Base-by-base conservation (phyloP, 768 basidiomycete species). In the Boletus vermiculosoides region DNA sequence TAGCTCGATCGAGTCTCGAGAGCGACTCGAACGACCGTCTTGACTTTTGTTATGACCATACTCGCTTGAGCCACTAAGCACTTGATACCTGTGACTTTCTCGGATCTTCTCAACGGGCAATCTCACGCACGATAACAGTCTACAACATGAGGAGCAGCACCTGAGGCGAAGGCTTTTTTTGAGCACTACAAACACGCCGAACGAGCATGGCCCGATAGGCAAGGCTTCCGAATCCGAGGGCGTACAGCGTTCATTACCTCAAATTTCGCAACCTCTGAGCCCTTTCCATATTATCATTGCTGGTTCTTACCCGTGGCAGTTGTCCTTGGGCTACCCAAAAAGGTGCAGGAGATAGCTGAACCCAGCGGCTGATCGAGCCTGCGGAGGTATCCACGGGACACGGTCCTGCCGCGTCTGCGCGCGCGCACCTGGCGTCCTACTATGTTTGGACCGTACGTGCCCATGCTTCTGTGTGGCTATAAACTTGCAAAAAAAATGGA, bases 391-490 rank as follows among this genome's bases (percentile, higher is more conserved):
- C 50, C 39, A 18, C 54, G 52, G 52, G 52, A 37, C 55, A 42
- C 36, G 56, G 67, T 55, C 67, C 53, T 61, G 67, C 64, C 59
- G 41, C 61, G 59, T 46, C 40, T 61, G 45, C 56, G 53, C 59
- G 56, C 55, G 56, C 58, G 54, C 54, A 62, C 65, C 54, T 46
- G 67, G 45, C 52, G n/a, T 50, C 52, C 46, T 56, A 34, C 66
- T 58, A 52, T 63, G 54, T 72, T 70, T 63, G 36, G 57, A 25
- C 44, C 50, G 39, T 64, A 40, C 53, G 28, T 60, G 55, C 37
- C 63, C 71, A 33, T 62, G 60, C 54, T 30, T 62, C 45, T 55
- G 58, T 28, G 51, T 56, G 61, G 62, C 59, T 69, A 66, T 69
- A 66, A 71, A 40, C 54, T 47, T 36, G 57, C 58, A 50, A 34